Evolutionary conservation across 2,329 filamentous ascomycete genomes (phyloP).

Genomic region (Alternaria sp.): DNA sequence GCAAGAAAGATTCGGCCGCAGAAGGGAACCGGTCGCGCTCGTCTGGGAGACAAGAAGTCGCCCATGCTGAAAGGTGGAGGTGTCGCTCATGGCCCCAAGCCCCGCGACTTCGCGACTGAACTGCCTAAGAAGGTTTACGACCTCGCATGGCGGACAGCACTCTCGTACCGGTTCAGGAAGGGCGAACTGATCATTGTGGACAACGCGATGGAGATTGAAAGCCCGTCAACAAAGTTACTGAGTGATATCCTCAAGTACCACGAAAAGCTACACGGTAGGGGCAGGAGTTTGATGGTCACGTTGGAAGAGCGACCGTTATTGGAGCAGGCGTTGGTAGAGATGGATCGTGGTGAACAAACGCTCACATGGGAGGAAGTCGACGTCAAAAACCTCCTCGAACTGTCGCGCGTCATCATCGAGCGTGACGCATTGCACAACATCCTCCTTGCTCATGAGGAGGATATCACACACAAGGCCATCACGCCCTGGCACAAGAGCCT

Average conservation of each 20-base stretch:
- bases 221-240: slow-evolving; percentile 70
- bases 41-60: slow-evolving; percentile 81
- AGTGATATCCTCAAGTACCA: slow-evolving; percentile 75
- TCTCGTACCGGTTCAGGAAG: slow-evolving; percentile 88
- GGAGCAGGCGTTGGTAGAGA: slow-evolving; percentile 71
- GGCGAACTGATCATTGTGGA: slow-evolving; percentile 89
- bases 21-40: slow-evolving; percentile 84
- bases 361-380: slow-evolving; percentile 82
- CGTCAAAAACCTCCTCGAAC: slow-evolving; percentile 92
- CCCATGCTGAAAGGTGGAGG: slow-evolving; percentile 86
- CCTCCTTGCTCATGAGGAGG: slow-evolving; percentile 56
- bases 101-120: slow-evolving; percentile 86
- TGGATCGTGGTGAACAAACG: slow-evolving; percentile 74
- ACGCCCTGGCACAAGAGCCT: slow-evolving; percentile 34
- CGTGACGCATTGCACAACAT: slow-evolving; percentile 79
- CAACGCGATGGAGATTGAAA: slow-evolving; percentile 75
- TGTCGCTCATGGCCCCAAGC: slow-evolving; percentile 88
- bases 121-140: slow-evolving; percentile 93
- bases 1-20: slow-evolving; percentile 83
- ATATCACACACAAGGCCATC: slow-evolving; percentile 36
- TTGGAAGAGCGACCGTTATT: slow-evolving; percentile 59
- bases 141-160: slow-evolving; percentile 90
- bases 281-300: slow-evolving; percentile 44
- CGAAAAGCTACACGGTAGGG: slow-evolving; percentile 55
- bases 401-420: slow-evolving; percentile 87